Percentiles rank a stretch among this genome's conserved stretches.
Conservation (phyloP, 129 eudicot genomes). For the Lactuca saligna region DNA sequence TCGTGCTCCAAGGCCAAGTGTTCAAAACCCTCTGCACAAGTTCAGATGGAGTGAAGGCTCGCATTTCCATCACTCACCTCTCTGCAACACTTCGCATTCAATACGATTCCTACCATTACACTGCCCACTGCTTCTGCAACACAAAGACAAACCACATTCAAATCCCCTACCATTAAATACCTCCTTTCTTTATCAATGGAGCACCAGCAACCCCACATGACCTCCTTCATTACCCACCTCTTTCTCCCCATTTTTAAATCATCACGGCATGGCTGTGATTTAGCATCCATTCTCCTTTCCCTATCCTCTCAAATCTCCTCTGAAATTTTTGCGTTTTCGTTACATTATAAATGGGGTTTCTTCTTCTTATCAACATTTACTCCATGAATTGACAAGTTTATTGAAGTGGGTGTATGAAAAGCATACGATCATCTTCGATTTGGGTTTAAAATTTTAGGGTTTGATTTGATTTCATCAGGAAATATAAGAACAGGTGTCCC, state of each 20-base stretch:
- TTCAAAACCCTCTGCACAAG: slow-evolving; percentile 19
- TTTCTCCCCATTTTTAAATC: slow-evolving; percentile 23
- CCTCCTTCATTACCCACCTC: slow-evolving; percentile 25
- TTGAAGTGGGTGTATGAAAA: slow-evolving; percentile 5
- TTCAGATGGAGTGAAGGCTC: slow-evolving; percentile 29
- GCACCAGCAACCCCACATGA: slow-evolving; percentile 26
- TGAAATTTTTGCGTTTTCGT: slow-evolving; percentile 12
- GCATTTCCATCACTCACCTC: slow-evolving; percentile 23
- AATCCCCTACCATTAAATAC: slow-evolving; percentile 10
- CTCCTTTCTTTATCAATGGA: slow-evolving; percentile 11
- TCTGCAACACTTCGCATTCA: slow-evolving; percentile 13
- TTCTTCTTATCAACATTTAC: neutral
- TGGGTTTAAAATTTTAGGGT: slow-evolving; percentile 11
- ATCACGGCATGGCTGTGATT: neutral
- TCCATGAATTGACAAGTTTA: slow-evolving; percentile 1
- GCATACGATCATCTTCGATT: neutral
- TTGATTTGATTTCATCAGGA: slow-evolving; percentile 7
- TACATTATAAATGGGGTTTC: neutral
- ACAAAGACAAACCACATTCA: slow-evolving; percentile 25
- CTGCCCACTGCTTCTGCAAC: slow-evolving; percentile 32
- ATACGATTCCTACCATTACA: slow-evolving; percentile 27
- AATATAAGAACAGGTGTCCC: slow-evolving; percentile 2
- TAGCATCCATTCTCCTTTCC: slow-evolving; percentile 6
- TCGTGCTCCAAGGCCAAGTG: slow-evolving; percentile 20
- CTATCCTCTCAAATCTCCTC: slow-evolving; percentile 12